A percentile compares a stretch with the other conserved stretches of the same genome.
Conservation (phyloP, 495 filamentous ascomycete species). For the Tuber magnatum region DNA sequence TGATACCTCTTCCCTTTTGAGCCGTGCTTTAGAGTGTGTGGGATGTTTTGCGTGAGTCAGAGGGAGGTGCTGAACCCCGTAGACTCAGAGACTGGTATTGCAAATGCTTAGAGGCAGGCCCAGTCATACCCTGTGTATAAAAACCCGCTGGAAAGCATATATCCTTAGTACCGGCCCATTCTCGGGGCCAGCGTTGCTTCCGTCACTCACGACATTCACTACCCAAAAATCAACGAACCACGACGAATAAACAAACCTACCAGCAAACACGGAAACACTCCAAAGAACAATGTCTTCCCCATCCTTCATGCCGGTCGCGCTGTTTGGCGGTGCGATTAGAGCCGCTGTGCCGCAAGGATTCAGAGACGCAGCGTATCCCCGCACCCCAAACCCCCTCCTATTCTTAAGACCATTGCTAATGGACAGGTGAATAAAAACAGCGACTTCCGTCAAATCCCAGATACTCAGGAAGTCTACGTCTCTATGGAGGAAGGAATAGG, state of each 20-base stretch:
- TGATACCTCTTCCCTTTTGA: not conserved
- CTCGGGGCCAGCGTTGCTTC: not conserved
- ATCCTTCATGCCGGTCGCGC: constrained; percentile 43
- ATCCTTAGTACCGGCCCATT: not conserved
- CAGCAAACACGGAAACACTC: not conserved
- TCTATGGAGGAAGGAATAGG: constrained; percentile 62
- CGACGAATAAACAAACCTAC: not conserved
- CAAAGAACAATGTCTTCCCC: not conserved
- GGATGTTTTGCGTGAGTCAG: not conserved
- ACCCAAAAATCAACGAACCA: not conserved
- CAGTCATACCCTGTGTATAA: not conserved
- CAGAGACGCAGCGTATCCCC: constrained; percentile 59
- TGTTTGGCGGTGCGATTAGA: constrained; percentile 61
- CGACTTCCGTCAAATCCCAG: constrained; percentile 78
- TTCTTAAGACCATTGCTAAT: not conserved
- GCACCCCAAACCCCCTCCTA: constrained; percentile 53
- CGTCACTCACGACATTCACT: not conserved
- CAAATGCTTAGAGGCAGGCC: not conserved
- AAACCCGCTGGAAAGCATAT: constrained; percentile 3
- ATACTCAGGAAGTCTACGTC: constrained; percentile 91
- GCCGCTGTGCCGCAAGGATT: constrained; percentile 64
- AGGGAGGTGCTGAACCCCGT: not conserved
- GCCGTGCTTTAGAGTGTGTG: not conserved
- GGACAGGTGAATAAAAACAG: constrained; percentile 43
- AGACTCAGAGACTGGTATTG: not conserved